Percentiles rank a stretch among this genome's conserved stretches.
Evolutionary conservation across 352 stramenopile species (phyloP).

Genomic region (Thalassiosira delicatula): DNA sequence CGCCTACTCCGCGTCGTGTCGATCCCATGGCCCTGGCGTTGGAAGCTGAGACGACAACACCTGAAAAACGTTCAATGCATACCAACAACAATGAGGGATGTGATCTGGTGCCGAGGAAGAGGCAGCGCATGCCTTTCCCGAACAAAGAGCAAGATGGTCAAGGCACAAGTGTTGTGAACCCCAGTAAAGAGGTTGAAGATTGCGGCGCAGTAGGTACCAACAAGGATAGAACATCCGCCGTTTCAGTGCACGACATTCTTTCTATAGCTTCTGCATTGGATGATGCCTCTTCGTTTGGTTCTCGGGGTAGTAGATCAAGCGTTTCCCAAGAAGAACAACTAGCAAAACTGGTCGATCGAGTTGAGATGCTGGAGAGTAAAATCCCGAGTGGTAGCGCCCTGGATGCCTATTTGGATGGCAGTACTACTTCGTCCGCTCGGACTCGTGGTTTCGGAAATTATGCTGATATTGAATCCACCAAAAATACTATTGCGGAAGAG

Average conservation of each 20-base stretch:
- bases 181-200: too few species aligned
- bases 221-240: neutral
- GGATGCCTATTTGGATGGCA: neutral
- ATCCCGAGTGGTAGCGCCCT: neutral
- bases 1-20: neutral
- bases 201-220: too few species aligned
- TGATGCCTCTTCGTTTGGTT: neutral
- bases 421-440: neutral
- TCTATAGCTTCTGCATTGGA: slow-evolving; percentile 31
- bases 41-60: neutral
- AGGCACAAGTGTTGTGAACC: neutral
- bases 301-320: neutral
- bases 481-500: neutral
- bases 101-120: slow-evolving; percentile 1
- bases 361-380: slow-evolving; percentile 23
- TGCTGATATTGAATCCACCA: neutral
- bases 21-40: slow-evolving; percentile 8
- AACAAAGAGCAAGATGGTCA: neutral
- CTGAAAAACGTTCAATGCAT: neutral
- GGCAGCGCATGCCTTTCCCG: neutral
- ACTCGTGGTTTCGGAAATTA: neutral
- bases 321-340: slow-evolving; percentile 21
- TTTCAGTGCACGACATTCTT: slow-evolving; percentile 5
- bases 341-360: slow-evolving; percentile 12
- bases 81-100: neutral